Evolutionary conservation across 768 basidiomycete species (phyloP), one percentile per base, ranked within the genome.

Genomic region (Megacollybia marginata): DNA sequence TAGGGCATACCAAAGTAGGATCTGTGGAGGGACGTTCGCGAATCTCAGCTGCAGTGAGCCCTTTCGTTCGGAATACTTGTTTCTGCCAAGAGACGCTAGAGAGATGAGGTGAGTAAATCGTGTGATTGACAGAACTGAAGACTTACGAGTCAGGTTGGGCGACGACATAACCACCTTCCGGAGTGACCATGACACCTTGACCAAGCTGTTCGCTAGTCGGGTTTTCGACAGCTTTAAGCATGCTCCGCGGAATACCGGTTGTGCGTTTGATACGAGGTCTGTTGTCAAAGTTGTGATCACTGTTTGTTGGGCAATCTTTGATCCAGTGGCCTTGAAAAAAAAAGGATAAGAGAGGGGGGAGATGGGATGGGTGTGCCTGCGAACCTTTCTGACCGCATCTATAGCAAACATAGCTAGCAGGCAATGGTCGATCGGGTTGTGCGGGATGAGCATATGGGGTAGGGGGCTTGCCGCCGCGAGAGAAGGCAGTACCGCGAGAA

Each of bases 301-400:
- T 93, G 64, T 97, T 97, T 6, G 93, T 96, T 1, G 96, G 96
- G 63, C 96, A 99, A 54, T 96, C 91, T 63, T 99, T 94, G 55
- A 99, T 99, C 96, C 96, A 99, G 62, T 99, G 96, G 36, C 96
- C 95, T 97, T 63, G 16, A 18, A 42, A 42, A 49, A 33, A 33
- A n/a, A 50, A 52, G 40, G 33, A 9, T 42, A 52, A 47, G 64
- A 47, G 59, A 42, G 34, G 34, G 10, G 32, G 40, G 28, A 19
- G 35, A 44, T 35, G 40, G 19, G 16, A 11, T 44, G 31, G 34
- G 13, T 42, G 47, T 44, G 44, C 35, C 36, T 47, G 55, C 73
- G 47, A 63, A 88, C 94, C 96, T 83, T 96, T 95, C 69, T 96
- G 90, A 43, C 94, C 93, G 68, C 96, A 99, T 34, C 96, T 86